These are phyloP conservation scores for Solanum habrochaites DNA, from an alignment of 257 asterid genomes.

Conservation along the genomic window DNA sequence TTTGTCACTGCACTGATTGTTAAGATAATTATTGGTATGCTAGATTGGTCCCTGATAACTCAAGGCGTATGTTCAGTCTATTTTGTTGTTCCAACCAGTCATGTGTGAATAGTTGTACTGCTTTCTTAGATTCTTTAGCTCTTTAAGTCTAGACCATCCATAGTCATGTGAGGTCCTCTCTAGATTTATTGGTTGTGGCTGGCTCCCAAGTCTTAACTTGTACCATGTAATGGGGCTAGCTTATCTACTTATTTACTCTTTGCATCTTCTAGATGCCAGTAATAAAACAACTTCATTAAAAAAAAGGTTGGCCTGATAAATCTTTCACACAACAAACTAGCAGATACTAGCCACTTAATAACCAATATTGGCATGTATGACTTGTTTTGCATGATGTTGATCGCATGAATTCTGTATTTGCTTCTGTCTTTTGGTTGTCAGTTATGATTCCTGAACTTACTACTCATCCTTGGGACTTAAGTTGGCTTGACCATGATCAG, in stretches of 20 bases:
- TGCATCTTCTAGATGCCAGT: neutral
- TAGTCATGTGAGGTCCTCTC: neutral
- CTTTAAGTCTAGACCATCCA: neutral
- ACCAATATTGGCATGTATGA: neutral
- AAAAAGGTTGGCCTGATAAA: neutral
- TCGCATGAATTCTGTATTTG: neutral
- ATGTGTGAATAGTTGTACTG: neutral
- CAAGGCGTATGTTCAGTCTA: neutral
- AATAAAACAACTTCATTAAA: neutral
- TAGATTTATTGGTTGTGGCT: neutral
- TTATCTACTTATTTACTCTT: neutral
- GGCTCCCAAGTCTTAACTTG: neutral
- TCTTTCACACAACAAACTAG: neutral
- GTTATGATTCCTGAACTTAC: neutral
- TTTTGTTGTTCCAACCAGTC: neutral
- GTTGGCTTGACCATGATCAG: neutral
- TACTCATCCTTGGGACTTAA: neutral
- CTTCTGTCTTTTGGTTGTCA: neutral
- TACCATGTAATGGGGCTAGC: neutral
- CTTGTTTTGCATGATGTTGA: neutral
- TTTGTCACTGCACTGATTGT: neutral
- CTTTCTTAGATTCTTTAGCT: neutral
- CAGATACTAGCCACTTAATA: neutral
- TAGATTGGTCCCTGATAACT: neutral
- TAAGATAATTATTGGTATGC: neutral